These are phyloP conservation scores for Phytopythium chamaehyphon DNA, from an alignment of 352 stramenopile genomes.

Conservation along the genomic window DNA sequence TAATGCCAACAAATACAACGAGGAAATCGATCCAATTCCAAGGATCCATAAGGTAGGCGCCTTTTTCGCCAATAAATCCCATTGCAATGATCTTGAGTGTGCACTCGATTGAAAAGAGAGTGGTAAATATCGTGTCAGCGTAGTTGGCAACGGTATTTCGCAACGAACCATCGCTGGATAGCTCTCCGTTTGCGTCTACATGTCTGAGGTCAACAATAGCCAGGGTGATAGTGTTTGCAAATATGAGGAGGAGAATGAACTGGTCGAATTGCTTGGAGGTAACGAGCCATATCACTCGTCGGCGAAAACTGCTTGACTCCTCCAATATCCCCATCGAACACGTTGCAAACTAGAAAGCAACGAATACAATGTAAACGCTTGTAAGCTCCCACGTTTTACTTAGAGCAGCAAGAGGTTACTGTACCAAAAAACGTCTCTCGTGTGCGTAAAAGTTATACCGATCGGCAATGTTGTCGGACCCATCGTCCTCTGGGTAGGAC, in stretches of 20 bases:
- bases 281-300: conserved; percentile 39
- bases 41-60: conserved; percentile 71
- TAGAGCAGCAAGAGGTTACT: neutral
- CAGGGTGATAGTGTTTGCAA: conserved; percentile 78
- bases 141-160: conserved; percentile 48
- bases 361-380: neutral
- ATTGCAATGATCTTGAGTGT: conserved; percentile 86
- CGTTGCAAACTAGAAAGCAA: conserved; percentile 34
- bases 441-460: conserved; percentile 61
- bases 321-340: conserved; percentile 48
- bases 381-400: neutral
- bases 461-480: conserved; percentile 29
- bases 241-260: conserved; percentile 71
- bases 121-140: conserved; percentile 42
- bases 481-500: conserved; percentile 31
- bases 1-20: conserved; percentile 68
- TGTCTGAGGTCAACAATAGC: conserved; percentile 59
- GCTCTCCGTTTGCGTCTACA: conserved; percentile 28
- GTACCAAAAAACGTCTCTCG: conserved; percentile 41
- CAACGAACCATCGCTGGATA: conserved; percentile 25
- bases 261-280: conserved; percentile 60
- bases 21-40: conserved; percentile 92
- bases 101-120: conserved; percentile 83
- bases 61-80: conserved; percentile 55
- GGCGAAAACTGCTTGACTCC: conserved; percentile 38